Base-by-base conservation (phyloP, 257 asterid genomes). In the Salvia hispanica region DNA sequence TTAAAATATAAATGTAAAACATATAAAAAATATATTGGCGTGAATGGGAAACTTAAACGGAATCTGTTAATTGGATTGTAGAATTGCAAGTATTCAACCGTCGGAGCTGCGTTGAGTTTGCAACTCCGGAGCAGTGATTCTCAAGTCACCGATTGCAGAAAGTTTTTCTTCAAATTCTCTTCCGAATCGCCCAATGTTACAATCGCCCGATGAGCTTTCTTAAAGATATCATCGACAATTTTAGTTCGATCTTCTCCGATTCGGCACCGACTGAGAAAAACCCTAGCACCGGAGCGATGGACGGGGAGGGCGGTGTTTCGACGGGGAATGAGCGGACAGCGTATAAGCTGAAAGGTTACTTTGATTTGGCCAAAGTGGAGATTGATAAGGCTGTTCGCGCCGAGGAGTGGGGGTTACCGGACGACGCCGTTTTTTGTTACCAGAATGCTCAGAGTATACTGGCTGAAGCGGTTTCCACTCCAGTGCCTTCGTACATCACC, bases 251-350 rank as follows among this genome's bases (percentile, higher is more conserved):
- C 59, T 80, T 90, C 74, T 78, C 86, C 62, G 86, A 83, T 67
- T 75, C 83, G 39, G 74, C 42, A 57, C 85, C 48, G 36, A 66
- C 85, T 40, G 77, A 61, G 69, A 74, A 66, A 58, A 84, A 74
- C 79, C 79, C 90, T 59, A 82, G 67, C 77, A 28, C 74, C 50
- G 79, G 72, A 48, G 72, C 75, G 57, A 88, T 90, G 97, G 92
- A 83, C 80, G 87, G 80, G 2, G 89, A 81, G 53, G 92, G 85
- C 69, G 91, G 81, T 9, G 91, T 86, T 55, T 76, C 85, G 59
- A 86, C 91, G 37, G 98, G 97, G 63, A 93, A 93, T 77, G 99
- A 93, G 54, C 91, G 99, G 70, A 78, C 86, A 13, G 96, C 97
- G 62, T 81, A 73, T 63, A 93, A 93, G 89, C 66, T 93, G 60